Percentiles rank a stretch among this genome's conserved stretches.
Evolutionary conservation across 768 basidiomycete genomes (phyloP).

Genomic region (Suillus spraguei): DNA sequence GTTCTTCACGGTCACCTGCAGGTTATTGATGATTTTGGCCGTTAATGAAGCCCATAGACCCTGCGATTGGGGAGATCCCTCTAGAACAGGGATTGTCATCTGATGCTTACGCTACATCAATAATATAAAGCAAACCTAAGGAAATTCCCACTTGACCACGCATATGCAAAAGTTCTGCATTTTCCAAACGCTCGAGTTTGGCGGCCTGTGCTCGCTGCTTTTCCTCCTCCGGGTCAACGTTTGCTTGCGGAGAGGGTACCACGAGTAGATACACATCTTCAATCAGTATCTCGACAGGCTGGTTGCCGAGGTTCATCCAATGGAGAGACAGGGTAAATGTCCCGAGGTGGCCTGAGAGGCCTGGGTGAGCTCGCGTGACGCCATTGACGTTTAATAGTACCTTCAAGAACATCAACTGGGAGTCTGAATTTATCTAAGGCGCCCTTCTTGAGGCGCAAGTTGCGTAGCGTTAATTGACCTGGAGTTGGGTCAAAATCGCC

Average conservation of each 20-base stretch:
- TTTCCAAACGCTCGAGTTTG: conserved; percentile 87
- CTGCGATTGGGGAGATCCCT: conserved; percentile 73
- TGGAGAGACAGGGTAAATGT: conserved; percentile 84
- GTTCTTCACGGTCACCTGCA: conserved; percentile 94
- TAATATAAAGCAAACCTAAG: conserved; percentile 40
- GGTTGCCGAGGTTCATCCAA: conserved; percentile 87
- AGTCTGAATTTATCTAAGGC: conserved; percentile 94
- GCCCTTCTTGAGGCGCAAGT: conserved; percentile 88
- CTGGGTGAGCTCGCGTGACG: neutral
- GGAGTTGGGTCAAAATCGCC: conserved; percentile 14
- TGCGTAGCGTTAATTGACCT: conserved; percentile 80
- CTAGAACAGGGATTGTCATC: conserved; percentile 27
- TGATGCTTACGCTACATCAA: neutral
- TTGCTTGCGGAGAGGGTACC: conserved; percentile 72
- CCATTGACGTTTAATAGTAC: conserved; percentile 36
- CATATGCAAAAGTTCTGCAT: conserved; percentile 82
- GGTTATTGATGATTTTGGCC: conserved; percentile 90
- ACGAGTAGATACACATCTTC: conserved; percentile 97
- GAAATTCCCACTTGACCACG: conserved; percentile 55
- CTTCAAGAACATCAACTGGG: conserved; percentile 94
- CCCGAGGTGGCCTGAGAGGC: conserved; percentile 71
- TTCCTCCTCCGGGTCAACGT: conserved; percentile 80
- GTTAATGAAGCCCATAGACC: conserved; percentile 82
- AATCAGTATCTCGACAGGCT: conserved; percentile 87
- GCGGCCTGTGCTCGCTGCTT: conserved; percentile 78